phyloP scores from a whole-genome alignment of 2,329 filamentous ascomycete species.

The Botrytis cinerea region DNA sequence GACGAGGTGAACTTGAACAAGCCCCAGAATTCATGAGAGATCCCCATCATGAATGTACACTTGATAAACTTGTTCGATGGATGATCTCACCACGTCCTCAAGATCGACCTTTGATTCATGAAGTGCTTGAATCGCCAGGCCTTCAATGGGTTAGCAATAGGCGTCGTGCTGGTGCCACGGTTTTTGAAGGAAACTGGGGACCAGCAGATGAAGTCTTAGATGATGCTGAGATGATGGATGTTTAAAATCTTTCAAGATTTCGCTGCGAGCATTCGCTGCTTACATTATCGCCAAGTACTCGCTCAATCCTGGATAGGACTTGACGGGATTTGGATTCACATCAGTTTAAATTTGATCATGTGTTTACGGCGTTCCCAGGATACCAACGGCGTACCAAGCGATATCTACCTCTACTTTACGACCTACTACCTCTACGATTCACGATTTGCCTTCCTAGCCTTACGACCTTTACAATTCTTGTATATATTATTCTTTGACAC shows the following conservation, averaged over 20 bases:
- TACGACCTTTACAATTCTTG: conserved; percentile 31
- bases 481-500: conserved; percentile 34
- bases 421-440: conserved; percentile 25
- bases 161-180: conserved; percentile 83
- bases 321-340: conserved; percentile 37
- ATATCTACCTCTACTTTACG: conserved; percentile 25
- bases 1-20: conserved; percentile 56
- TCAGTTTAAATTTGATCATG: conserved; percentile 31
- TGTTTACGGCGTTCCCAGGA: conserved; percentile 36
- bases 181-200: conserved; percentile 96
- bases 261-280: conserved; percentile 28
- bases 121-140: conserved; percentile 72
- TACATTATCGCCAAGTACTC: conserved; percentile 29
- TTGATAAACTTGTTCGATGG: conserved; percentile 81
- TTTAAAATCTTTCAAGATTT: conserved; percentile 34
- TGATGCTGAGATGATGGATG: conserved; percentile 45
- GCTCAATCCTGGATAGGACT: conserved; percentile 40
- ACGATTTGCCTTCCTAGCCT: conserved; percentile 31
- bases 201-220: conserved; percentile 59
- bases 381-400: conserved; percentile 30
- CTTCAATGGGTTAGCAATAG: conserved; percentile 78
- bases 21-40: conserved; percentile 92
- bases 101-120: conserved; percentile 71
- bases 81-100: conserved; percentile 80
- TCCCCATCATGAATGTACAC: conserved; percentile 66